These are phyloP conservation scores for Phylloporus sp. DNA, from an alignment of 1,284 basidiomycete species.

Conservation along the genomic window DNA sequence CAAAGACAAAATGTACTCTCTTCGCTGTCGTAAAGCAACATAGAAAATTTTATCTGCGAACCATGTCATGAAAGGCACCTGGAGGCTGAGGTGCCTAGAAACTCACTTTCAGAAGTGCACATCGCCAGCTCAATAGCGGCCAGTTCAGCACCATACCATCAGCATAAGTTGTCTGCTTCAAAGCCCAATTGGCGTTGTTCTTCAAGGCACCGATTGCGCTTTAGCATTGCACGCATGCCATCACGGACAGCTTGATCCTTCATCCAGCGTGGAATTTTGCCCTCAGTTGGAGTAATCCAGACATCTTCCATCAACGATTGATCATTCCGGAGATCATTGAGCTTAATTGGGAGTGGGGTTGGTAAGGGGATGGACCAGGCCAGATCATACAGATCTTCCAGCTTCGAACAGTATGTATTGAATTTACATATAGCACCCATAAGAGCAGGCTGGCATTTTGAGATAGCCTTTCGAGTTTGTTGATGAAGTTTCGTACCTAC, in stretches of 20 bases:
- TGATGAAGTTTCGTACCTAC: too few relatives aligned
- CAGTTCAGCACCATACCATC: not conserved
- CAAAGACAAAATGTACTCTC: not conserved
- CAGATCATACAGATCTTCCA: not conserved
- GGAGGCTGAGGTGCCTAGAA: too few relatives aligned
- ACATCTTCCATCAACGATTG: not conserved
- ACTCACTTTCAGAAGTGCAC: not conserved
- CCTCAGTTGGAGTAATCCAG: not conserved
- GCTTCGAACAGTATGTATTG: not conserved
- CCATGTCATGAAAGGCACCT: too few relatives aligned
- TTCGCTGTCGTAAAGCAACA: not conserved
- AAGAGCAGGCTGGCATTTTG: not conserved
- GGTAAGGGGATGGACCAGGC: not conserved
- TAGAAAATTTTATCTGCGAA: not conserved
- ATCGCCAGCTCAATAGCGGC: not conserved
- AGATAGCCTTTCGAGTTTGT: too few relatives aligned
- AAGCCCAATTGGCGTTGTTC: not conserved
- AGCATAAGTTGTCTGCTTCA: not conserved
- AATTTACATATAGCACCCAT: not conserved
- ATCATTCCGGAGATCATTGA: not conserved
- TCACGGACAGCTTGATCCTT: not conserved
- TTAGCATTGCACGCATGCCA: not conserved
- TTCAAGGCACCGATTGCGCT: not conserved
- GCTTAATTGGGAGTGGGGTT: not conserved
- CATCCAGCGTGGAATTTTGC: not conserved